Evolutionary conservation across 345 rosid genomes (phyloP), one percentile per base, ranked within the genome.

Genomic region (Gossypium mustelinum): DNA sequence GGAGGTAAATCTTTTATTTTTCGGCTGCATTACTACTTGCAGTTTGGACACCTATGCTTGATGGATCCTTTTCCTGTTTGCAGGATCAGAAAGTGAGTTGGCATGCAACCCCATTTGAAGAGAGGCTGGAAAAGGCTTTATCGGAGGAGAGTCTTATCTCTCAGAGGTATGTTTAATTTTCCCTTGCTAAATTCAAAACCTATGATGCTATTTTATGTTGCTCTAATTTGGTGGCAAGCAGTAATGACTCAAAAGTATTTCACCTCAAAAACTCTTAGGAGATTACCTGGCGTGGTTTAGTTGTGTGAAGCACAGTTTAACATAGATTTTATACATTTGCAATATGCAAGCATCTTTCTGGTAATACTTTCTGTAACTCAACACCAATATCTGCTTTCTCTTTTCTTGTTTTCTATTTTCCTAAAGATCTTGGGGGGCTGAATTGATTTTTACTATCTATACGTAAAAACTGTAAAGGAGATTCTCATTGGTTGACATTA

Each of bases 71-170:
- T 58, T 73, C 79, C 73, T 73, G 56, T 72, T 76, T 72, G 77
- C 89, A 96, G 99, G 97, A 93, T 79, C 98, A 96, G 77, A 95
- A 90, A 81, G 99, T 93, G 18, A 90, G 92, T 68, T 95, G 98
- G 97, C 99, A 96, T 76, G 99, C 98, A 12, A 93, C 99, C 16
- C 99, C 97, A 73, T 96, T 96, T 59, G 97, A 93, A 70, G 97
- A 90, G 85, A 96, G 99, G 79, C 74, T 96, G 73, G 99, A 96
- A 79, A 96, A 96, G 88, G 99, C 97, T 20, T 78, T 95, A 72
- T 90, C 93, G 6, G 90, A 90, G 52, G 92, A 91, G 77, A 88
- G 73, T 76, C 71, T 71, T 11, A 17, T 85, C 71, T 62, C 90
- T 22, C 86, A 89, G 78, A 87, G 85, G 97, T 89, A 84, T 27